Evolutionary conservation across 495 filamentous ascomycete species (phyloP), one percentile per base, ranked within the genome.

Genomic region (Neohortaea acidophila): DNA sequence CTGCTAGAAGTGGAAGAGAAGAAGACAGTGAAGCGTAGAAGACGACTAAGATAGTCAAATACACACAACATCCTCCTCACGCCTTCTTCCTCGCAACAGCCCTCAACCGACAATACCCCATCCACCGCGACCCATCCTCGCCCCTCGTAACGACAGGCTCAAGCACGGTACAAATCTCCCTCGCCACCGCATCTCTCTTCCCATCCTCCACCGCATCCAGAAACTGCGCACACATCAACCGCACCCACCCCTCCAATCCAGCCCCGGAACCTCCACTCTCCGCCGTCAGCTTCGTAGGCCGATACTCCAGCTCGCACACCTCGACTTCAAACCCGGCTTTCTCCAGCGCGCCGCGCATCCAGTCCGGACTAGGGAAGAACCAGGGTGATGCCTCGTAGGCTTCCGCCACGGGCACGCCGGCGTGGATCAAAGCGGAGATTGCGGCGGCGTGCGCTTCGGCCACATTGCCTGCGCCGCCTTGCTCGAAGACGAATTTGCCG

Each of bases 101-200:
- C 50, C 78, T 71, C 57, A 84, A 59, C 46, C 80, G 62, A n/a
- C 79, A 67, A 66, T 84, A 84, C n/a, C 68, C 70, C 38, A 82
- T 48, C 59, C 67, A 73, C 48, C 69, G 62, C 39, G 65, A 69
- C 4, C 73, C 77, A 47, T 71, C 70, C 55, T 70, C 59, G 38
- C 62, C 54, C 52, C 68, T 49, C 10, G 54, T 66, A 0, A 65
- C 46, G 14, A 75, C 65, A 2, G 53, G 57, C 48, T 74, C 60
- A 25, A 82, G 51, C 18, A 77, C 61, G 7, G 38, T 42, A 19
- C 69, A 66, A 14, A 65, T 60, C 15, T 73, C 67, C 59, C 78
- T 69, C 55, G 47, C 54, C 2, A 79, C 61, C 6, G 47, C 65
- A 30, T 51, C 61, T 40, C 79, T 69, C 46, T 67, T 68, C 59